Evolutionary conservation across 2,329 filamentous ascomycete genomes (phyloP), one percentile per base, ranked within the genome.

Genomic region (Diaporthe amygdali): DNA sequence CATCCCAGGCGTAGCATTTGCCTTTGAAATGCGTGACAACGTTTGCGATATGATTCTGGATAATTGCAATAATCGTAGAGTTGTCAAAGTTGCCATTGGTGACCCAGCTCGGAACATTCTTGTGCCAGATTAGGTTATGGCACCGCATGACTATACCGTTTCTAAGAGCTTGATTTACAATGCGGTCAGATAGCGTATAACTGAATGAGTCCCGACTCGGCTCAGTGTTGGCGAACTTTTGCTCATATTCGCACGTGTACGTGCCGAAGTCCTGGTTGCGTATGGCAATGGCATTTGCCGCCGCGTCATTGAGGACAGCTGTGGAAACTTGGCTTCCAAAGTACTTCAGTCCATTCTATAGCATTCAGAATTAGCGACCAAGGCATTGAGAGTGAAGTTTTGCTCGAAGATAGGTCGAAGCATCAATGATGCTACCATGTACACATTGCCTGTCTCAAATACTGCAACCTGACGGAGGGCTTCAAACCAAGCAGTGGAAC

Each of bases 301-400:
- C 75, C 7, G 79, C 77, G 77, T 92, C 88, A 44, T 80, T 82
- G 27, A 87, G 77, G 70, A 88, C 85, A 0, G 78, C 77, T 64
- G 90, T 90, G 77, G 92, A 89, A 47, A 89, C 88, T 1, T 90
- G 89, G 2, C 88, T 88, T 68, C 90, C 90, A 67, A 91, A 91
- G 81, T 91, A 92, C 72, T 84, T 76, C 15, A 66, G 46, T 52
- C 71, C 17, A 32, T 52, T 32, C n/a, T n/a, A n/a, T n/a, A n/a
- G n/a, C n/a, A n/a, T n/a, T n/a, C n/a, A n/a, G n/a, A n/a, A n/a
- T n/a, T n/a, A n/a, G n/a, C n/a, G n/a, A n/a, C n/a, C n/a, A n/a
- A n/a, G n/a, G n/a, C n/a, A n/a, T n/a, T n/a, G n/a, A n/a, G n/a
- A n/a, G n/a, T n/a, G n/a, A n/a, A n/a, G n/a, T n/a, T n/a, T n/a